phyloP scores from a whole-genome alignment of 495 filamentous ascomycete species.

The Aspergillus diversus region DNA sequence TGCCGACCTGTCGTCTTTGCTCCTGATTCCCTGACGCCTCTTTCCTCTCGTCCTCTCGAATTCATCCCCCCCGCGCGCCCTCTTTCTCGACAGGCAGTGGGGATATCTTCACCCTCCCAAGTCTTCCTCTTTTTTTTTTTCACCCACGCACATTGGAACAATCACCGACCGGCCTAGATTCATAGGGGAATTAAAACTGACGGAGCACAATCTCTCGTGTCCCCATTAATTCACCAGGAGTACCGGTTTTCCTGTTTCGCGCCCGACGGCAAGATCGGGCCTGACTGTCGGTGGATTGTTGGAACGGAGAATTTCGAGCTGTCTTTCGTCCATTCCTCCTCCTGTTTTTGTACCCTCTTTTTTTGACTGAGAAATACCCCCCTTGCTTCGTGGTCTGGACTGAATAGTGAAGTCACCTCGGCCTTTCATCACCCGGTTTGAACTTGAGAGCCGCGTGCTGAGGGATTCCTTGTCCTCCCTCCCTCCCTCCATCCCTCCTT shows the following conservation, averaged over 20 bases:
- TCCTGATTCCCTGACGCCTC: constrained; percentile 32
- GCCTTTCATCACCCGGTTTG: constrained; percentile 17
- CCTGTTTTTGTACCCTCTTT: constrained; percentile 20
- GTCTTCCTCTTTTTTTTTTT: not conserved
- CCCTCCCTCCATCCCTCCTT: constrained; percentile 4
- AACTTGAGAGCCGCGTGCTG: not conserved
- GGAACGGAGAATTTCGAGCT: constrained; percentile 26
- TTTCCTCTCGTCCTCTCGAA: constrained; percentile 25
- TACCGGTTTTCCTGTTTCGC: constrained; percentile 16
- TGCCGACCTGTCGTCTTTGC: constrained; percentile 37
- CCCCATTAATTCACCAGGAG: constrained; percentile 7
- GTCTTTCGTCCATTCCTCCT: constrained; percentile 22
- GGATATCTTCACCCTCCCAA: not conserved
- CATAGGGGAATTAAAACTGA: not conserved
- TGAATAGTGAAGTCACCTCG: constrained; percentile 5
- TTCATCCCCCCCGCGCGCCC: constrained; percentile 24
- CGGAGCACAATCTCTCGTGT: constrained; percentile 7
- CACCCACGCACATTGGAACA: not conserved
- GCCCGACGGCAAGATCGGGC: constrained; percentile 27
- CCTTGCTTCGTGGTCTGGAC: constrained; percentile 18
- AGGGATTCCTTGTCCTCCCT: constrained; percentile 6
- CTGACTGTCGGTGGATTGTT: constrained; percentile 26
- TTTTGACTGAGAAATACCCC: constrained; percentile 7
- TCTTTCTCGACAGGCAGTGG: constrained; percentile 15
- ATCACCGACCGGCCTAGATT: not conserved